Evolutionary conservation across 257 asterid species (phyloP).

Genomic region (Solanum raphanifolium): DNA sequence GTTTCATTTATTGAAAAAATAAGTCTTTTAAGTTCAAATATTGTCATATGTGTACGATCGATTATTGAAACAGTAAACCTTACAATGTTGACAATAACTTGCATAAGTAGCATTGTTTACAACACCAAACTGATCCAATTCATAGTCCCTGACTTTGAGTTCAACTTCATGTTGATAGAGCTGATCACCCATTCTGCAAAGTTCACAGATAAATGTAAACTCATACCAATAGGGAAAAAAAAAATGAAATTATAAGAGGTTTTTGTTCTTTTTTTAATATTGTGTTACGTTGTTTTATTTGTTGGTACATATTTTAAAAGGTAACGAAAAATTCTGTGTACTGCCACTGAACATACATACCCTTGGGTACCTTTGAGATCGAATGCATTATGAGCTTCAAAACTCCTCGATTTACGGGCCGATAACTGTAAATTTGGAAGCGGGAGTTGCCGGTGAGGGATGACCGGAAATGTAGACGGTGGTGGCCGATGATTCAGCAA

Average conservation of each 20-base stretch:
- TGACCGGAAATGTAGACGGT: conserved; percentile 18
- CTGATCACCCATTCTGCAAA: conserved; percentile 37
- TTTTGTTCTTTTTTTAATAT: too few species aligned
- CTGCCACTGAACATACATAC: conserved; percentile 11
- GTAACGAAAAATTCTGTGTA: too few species aligned
- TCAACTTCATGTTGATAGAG: conserved; percentile 72
- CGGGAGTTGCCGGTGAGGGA: background rate
- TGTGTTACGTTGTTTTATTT: too few species aligned
- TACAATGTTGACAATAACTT: conserved; percentile 90
- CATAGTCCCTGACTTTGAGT: conserved; percentile 82
- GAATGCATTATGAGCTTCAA: conserved; percentile 15
- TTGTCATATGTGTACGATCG: too few species aligned
- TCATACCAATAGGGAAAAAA: too few species aligned
- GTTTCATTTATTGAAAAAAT: conserved; percentile 10
- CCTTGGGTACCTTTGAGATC: conserved; percentile 53
- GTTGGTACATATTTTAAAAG: too few species aligned
- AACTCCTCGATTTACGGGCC: background rate
- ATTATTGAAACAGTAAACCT: conserved; percentile 8
- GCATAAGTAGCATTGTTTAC: conserved; percentile 82
- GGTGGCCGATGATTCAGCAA: background rate
- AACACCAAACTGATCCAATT: conserved; percentile 88
- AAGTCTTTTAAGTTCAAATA: too few species aligned
- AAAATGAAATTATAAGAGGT: too few species aligned
- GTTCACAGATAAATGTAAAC: too few species aligned
- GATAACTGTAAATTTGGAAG: conserved; percentile 6